A percentile compares a stretch with the other conserved stretches of the same genome.
Conservation (phyloP, 176 grass and related monocot species). For the Raddia guianensis region DNA sequence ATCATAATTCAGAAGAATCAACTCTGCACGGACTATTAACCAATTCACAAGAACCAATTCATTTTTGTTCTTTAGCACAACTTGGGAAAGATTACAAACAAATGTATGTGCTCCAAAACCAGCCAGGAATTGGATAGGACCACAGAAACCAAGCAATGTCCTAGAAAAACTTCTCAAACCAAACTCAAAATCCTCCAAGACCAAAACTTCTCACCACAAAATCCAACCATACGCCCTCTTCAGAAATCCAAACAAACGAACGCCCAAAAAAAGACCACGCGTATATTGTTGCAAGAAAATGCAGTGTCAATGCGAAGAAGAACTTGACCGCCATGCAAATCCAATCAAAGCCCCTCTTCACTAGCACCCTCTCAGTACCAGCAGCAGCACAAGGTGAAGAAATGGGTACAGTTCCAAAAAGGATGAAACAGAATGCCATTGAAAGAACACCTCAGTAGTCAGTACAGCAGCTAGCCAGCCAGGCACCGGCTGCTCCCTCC, state of each 20-base stretch:
- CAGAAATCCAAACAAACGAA: slow-evolving; percentile 9
- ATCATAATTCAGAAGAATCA: background rate
- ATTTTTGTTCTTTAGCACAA: slow-evolving; percentile 26
- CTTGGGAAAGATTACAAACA: background rate
- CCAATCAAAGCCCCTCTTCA: background rate
- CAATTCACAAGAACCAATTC: slow-evolving; percentile 29
- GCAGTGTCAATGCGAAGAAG: background rate
- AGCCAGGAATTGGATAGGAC: slow-evolving; percentile 7
- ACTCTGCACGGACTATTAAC: slow-evolving; percentile 24
- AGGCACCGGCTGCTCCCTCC: slow-evolving; percentile 10
- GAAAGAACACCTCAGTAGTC: background rate
- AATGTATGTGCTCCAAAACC: background rate
- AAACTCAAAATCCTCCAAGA: background rate
- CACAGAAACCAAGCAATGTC: slow-evolving; percentile 7
- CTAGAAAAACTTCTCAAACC: background rate
- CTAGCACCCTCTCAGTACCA: slow-evolving; percentile 4
- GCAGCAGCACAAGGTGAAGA: background rate
- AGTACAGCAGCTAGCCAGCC: background rate
- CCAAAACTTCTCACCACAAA: background rate
- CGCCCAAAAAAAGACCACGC: background rate
- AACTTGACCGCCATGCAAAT: background rate
- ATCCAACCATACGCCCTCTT: background rate
- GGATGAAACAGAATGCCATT: background rate
- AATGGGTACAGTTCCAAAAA: background rate
- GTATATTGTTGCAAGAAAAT: background rate